Base-by-base conservation (phyloP, 106 monocot species). In the Allium sativum region DNA sequence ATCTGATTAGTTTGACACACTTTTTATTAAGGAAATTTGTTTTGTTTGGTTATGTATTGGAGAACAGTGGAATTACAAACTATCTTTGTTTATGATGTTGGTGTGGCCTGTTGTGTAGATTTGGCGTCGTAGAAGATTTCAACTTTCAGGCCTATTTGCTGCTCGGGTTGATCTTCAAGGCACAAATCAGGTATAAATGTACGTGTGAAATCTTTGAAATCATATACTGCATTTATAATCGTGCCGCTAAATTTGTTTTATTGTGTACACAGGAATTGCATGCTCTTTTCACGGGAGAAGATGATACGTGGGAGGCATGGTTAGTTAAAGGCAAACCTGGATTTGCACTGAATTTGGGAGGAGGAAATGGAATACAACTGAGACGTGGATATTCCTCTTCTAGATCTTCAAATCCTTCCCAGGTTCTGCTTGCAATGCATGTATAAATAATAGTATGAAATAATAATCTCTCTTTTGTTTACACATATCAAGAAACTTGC, bases 221-320 rank as follows among this genome's bases (percentile, higher is more conserved):
- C 48, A 15, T 55, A 6, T 20, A 58, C 5, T 21, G 10, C 10
- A 18, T 48, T 18, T 4, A 51, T 17, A 13, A 40, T 8, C 7
- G 15, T 48, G 63, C 21, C 31, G 5, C 5, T 31, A 31, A 31
- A 31, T 31, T 31, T 31, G 31, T 19, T 18, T 51, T 14, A 65
- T 63, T 58, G 7, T n/a, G 58, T 71, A 2, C 17, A 21, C 69
- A 98, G 96, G 91, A 78, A 11, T 74, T 84, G 74, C 84, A 98
- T 82, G 96, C 91, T 60, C 90, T 98, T 75, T 98, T 98, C 82
- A 98, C 91, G 41, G 96, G 96, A 62, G 96, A 91, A 68, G 96
- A 98, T 77, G 85, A 82, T 58, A 84, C 84, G 53, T 98, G 96
- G 96, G 96, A 98, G 41, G 91, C 91, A 64, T 91, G 72, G 84